Evolutionary conservation across 164 flowering plant genomes (phyloP).

Genomic region (Annona squamosa): DNA sequence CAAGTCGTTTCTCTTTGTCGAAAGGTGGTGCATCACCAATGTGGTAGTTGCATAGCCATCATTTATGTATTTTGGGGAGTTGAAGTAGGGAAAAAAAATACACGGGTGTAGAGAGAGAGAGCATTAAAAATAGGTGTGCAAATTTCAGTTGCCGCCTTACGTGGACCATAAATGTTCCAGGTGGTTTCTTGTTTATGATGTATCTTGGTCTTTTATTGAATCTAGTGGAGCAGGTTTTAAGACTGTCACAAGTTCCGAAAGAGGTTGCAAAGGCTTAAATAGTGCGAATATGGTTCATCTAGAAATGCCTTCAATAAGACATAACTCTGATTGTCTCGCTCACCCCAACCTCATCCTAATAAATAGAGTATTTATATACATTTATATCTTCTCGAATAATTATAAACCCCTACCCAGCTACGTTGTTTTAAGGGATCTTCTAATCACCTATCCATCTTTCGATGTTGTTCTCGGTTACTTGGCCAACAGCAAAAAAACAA

Average conservation of each 20-base stretch:
- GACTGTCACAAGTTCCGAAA: conserved; percentile 1
- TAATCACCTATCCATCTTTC: background rate
- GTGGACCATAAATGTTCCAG: background rate
- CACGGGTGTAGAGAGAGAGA: background rate
- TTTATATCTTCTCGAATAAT: background rate
- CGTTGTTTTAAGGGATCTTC: background rate
- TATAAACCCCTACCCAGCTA: background rate
- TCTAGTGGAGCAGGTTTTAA: background rate
- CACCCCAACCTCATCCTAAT: background rate
- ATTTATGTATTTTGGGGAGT: too few species aligned
- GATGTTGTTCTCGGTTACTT: background rate
- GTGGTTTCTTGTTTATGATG: background rate
- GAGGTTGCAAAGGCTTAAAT: conserved; percentile 1
- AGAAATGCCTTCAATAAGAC: background rate
- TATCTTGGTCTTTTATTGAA: conserved; percentile 1
- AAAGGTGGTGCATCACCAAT: background rate
- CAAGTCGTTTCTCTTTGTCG: background rate
- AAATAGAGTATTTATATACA: background rate
- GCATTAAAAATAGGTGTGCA: background rate
- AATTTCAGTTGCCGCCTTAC: background rate
- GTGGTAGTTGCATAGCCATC: background rate
- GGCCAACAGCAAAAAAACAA: background rate
- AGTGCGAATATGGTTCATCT: background rate
- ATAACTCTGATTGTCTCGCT: background rate
- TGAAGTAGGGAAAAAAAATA: background rate